A percentile compares a stretch with the other conserved stretches of the same genome.
Evolutionary conservation across 1,139 yeast genomes (phyloP).

Genomic region (Geotrichum restrictum): DNA sequence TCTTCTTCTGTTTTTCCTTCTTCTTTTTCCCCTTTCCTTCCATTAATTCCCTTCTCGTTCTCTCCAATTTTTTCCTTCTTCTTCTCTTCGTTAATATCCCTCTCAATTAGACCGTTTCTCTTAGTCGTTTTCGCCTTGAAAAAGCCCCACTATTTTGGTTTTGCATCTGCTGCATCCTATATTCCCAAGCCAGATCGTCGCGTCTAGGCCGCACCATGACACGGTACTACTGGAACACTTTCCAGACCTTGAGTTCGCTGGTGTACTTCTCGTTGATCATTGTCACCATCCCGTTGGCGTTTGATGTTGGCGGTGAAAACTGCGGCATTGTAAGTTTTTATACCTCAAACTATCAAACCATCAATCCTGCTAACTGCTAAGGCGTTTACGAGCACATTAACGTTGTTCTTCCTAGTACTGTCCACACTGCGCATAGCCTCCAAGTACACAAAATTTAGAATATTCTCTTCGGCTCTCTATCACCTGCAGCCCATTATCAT

Average conservation of each 20-base stretch:
- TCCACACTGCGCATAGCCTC: slow-evolving; percentile 66
- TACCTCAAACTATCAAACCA: not conserved
- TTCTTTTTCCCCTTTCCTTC: not conserved
- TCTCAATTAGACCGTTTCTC: not conserved
- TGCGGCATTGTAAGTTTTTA: slow-evolving; percentile 57
- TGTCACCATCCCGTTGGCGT: slow-evolving; percentile 87
- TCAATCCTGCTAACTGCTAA: not conserved
- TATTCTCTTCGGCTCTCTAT: slow-evolving; percentile 57
- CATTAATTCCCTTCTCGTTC: not conserved
- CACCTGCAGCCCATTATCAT: slow-evolving; percentile 77
- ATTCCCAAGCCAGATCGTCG: not conserved
- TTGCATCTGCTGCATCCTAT: not conserved
- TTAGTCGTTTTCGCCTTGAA: not conserved
- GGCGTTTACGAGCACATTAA: slow-evolving; percentile 74
- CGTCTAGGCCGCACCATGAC: slow-evolving; percentile 3
- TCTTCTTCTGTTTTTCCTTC: not conserved
- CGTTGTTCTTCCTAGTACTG: slow-evolving; percentile 61
- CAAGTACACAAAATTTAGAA: slow-evolving; percentile 46
- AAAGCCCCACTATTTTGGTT: not conserved
- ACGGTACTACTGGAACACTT: slow-evolving; percentile 12
- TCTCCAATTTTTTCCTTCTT: not conserved
- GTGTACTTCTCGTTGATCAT: slow-evolving; percentile 57
- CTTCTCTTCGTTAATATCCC: not conserved
- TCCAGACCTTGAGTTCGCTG: slow-evolving; percentile 31
- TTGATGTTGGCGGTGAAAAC: slow-evolving; percentile 85